Base-by-base conservation (phyloP, 164 flowering plant genomes). In the Chloranthus sessilifolius region DNA sequence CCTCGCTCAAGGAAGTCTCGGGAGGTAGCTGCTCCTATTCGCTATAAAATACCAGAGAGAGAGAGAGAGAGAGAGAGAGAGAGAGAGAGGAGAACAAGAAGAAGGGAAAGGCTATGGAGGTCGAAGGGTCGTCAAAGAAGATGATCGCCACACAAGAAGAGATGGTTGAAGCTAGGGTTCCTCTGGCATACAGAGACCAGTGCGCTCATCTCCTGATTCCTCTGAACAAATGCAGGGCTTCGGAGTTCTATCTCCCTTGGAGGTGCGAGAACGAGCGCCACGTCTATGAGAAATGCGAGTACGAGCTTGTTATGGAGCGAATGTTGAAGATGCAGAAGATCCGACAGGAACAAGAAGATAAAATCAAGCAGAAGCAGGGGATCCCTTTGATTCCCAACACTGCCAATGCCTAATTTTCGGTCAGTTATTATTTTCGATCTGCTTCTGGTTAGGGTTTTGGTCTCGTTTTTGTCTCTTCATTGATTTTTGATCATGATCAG, bases 231-330 rank as follows among this genome's bases (percentile, higher is more conserved):
- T 94, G 99, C 67, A 61, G 97, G 16, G 79, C 67, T n/a, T 50
- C 85, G 2, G 95, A 86, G 78, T 69, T 84, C 36, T 94, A 69
- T 60, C 88, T 94, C 7, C 99, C 99, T 0, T 94, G 96, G 97
- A 94, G 89, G 69, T 94, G 96, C 66, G 97, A 84, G 72, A n/a
- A 64, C 56, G 85, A 86, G 68, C 89, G 99, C 50, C 97, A 94
- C 56, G 3, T 60, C 54, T 94, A 94, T 60, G 99, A 89, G 78
- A 94, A 89, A 76, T 94, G 99, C 65, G 92, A 78, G 78, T 89
- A 94, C 65, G 99, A 89, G 69, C 89, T 94, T 42, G 92, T 89
- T 46, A 89, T 89, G 97, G 97, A 94, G 69, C 57, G 99, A 44
- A 72, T 94, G 82, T 79, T 94, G 27, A 62, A 78, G 77, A 94